phyloP scores from a whole-genome alignment of 2,329 filamentous ascomycete genomes.

The Xylaria sp. region DNA sequence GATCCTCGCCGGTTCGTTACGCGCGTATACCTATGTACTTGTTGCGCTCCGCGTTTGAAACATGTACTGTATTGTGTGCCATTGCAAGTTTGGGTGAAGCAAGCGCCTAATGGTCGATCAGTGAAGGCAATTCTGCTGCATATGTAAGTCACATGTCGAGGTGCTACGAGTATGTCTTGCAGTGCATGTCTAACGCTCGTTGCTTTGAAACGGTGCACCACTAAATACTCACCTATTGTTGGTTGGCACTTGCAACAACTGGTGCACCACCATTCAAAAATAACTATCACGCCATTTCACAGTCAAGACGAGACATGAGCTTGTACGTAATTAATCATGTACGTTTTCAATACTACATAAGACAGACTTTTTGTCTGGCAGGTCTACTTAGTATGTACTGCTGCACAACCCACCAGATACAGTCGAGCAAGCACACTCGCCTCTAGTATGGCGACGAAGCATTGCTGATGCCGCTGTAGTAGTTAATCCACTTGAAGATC shows the following conservation, averaged over 20 bases:
- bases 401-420: background rate
- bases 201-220: background rate
- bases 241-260: background rate
- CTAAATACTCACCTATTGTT: background rate
- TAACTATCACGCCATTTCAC: conserved; percentile 16
- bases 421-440: background rate
- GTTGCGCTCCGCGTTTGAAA: conserved; percentile 15
- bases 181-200: background rate
- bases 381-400: conserved; percentile 1
- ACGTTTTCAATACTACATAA: conserved; percentile 22
- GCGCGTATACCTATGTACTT: background rate
- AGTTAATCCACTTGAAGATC: conserved; percentile 76
- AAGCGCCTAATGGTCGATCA: conserved; percentile 5
- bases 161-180: background rate
- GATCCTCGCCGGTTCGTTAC: conserved; percentile 23
- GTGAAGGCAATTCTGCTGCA: background rate
- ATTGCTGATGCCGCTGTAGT: conserved; percentile 54
- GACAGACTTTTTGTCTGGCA: conserved; percentile 5
- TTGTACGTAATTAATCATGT: conserved; percentile 22
- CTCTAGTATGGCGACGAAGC: conserved; percentile 46
- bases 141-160: background rate
- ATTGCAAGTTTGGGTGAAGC: background rate
- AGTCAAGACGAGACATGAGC: background rate
- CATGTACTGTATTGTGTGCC: conserved; percentile 19
- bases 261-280: background rate